Percentiles rank a stretch among this genome's conserved stretches.
Evolutionary conservation across 768 basidiomycete species (phyloP).

Genomic region (Termitomyces sp.): DNA sequence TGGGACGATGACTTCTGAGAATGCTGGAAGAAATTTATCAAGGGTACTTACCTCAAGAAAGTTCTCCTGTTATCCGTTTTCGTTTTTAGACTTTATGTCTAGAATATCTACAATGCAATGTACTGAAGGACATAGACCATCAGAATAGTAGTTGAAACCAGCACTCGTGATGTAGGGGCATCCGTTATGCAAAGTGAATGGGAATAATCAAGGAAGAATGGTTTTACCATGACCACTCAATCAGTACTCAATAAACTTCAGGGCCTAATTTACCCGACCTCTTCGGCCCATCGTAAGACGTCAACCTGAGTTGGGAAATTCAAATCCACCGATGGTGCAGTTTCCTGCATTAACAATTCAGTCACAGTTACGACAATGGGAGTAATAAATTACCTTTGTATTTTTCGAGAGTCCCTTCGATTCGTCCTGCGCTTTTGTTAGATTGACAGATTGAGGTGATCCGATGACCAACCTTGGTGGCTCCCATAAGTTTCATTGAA

Average conservation of each 20-base stretch:
- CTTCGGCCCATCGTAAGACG: conserved; percentile 56
- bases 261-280: conserved; percentile 16
- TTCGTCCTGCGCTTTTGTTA: neutral
- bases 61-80: too few species aligned
- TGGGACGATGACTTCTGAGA: too few species aligned
- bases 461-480: neutral
- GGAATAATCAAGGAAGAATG: neutral
- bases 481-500: neutral
- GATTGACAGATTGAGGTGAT: neutral
- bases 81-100: too few species aligned
- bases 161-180: too few species aligned
- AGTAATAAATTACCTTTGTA: neutral
- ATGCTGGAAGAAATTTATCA: too few species aligned
- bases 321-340: neutral
- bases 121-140: too few species aligned
- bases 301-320: conserved; percentile 28
- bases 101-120: too few species aligned
- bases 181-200: too few species aligned
- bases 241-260: neutral
- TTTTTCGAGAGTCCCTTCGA: neutral
- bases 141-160: too few species aligned
- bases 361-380: neutral
- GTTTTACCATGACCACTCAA: neutral
- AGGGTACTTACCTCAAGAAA: too few species aligned
- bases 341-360: neutral